Evolutionary conservation across 768 basidiomycete genomes (phyloP).

Genomic region (Hortiboletus flavorubellus): DNA sequence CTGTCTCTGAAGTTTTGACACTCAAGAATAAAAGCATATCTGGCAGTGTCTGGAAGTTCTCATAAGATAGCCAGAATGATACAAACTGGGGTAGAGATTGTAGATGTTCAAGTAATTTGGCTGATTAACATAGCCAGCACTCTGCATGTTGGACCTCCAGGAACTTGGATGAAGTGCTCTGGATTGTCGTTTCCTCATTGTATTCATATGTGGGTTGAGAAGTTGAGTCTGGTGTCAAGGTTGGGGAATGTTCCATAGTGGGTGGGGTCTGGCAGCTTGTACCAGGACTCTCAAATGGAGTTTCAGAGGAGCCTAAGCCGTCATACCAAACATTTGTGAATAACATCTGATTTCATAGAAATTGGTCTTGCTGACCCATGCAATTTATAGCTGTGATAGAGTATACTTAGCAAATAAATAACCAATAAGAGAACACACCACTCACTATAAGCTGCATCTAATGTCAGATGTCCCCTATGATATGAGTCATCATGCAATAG

Average conservation of each 20-base stretch:
- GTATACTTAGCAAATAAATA: constrained; percentile 8
- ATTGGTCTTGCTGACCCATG: constrained; percentile 85
- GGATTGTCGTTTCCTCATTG: constrained; percentile 40
- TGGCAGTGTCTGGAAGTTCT: constrained; percentile 38
- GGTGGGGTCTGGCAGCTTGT: constrained; percentile 74
- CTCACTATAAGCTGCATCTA: constrained; percentile 77
- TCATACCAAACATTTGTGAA: constrained; percentile 80
- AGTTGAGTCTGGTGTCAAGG: constrained; percentile 67
- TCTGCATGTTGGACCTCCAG: constrained; percentile 35
- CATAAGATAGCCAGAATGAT: constrained; percentile 74
- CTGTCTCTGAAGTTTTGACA: constrained; percentile 46
- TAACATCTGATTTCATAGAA: constrained; percentile 89
- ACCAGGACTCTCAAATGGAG: constrained; percentile 72
- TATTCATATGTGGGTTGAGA: constrained; percentile 54
- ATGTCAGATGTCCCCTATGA: constrained; percentile 2
- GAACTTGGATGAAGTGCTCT: constrained; percentile 48
- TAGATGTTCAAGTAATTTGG: constrained; percentile 34
- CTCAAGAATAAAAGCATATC: constrained; percentile 55
- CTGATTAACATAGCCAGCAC: constrained; percentile 25
- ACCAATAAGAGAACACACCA: constrained; percentile 9
- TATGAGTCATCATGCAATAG: constrained; percentile 12
- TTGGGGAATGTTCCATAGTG: constrained; percentile 55
- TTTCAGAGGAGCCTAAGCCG: constrained; percentile 54
- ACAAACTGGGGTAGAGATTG: constrained; percentile 64
- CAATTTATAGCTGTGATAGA: constrained; percentile 60